Evolutionary conservation across 768 basidiomycete species (phyloP), one percentile per base, ranked within the genome.

Genomic region (Cubamyces sp.): DNA sequence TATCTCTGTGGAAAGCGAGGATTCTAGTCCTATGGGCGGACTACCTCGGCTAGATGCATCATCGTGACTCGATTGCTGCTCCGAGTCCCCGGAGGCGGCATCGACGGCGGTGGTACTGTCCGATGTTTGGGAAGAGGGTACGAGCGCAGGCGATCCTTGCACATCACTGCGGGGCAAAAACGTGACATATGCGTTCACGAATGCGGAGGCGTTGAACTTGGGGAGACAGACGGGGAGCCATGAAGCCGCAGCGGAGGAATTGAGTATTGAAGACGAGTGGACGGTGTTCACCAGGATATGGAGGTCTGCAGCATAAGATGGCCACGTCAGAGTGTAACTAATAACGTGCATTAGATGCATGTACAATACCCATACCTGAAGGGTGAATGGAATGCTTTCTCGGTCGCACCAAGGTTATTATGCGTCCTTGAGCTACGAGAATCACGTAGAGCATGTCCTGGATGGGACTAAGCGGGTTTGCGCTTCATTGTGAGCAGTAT

Each of bases 151-250:
- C 12, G 58, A 48, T 18, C 43, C 48, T 9, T 47, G 57, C 9
- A 40, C 41, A 15, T 68, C 63, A 4, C 68, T 65, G 45, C 83
- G 63, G 7, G 63, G 80, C 26, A 89, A 73, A 72, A 90, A 93
- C 3, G 85, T 83, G 45, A 98, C 83, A 68, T 96, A 97, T 14
- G 93, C 91, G 72, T 99, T 94, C 26, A 96, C 87, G 74, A 98
- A 98, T 1, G 90, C 90, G 5, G 86, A 77, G 0, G 92, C 80
- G 70, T 98, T 94, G 79, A 92, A 98, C 73, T 94, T 95, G 0
- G 97, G 96, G 3, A 99, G 83, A 73, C 97, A 98, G 49, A 99
- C 84, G 2, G 97, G 97, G 8, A 98, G 84, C 94, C 95, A 99
- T 6, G 90, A 90, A 15, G 95, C 91, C 7, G 94, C 80, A 6